phyloP scores from a whole-genome alignment of 2,329 filamentous ascomycete species.

The Colletotrichum caudatum region DNA sequence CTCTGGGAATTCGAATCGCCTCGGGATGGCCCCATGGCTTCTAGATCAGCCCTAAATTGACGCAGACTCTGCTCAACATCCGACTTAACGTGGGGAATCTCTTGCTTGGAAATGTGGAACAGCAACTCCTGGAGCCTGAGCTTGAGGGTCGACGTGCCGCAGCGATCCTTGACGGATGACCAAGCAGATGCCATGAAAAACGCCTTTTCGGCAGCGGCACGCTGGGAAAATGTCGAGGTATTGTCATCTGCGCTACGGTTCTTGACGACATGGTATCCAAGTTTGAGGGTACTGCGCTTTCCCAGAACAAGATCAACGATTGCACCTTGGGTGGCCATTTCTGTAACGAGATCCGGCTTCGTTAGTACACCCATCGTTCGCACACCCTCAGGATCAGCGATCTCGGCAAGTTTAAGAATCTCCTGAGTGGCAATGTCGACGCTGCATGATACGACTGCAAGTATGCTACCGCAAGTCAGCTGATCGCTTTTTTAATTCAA shows the following conservation, averaged over 20 bases:
- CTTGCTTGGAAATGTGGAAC: conserved; percentile 53
- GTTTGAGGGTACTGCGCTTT: conserved; percentile 55
- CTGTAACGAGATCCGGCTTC: conserved; percentile 68
- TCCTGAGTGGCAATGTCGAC: conserved; percentile 56
- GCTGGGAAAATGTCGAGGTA: conserved; percentile 48
- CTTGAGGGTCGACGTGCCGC: conserved; percentile 54
- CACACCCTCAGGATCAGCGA: conserved; percentile 53
- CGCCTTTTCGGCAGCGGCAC: conserved; percentile 49
- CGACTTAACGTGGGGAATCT: conserved; percentile 25
- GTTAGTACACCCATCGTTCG: conserved; percentile 65
- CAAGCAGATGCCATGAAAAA: conserved; percentile 56
- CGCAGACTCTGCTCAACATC: conserved; percentile 23
- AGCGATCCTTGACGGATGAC: conserved; percentile 49
- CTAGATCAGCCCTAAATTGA: conserved; percentile 38
- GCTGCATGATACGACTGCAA: conserved; percentile 58
- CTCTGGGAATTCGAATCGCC: conserved; percentile 49
- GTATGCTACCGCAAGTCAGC: conserved; percentile 47
- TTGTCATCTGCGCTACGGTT: conserved; percentile 60
- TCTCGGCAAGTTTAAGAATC: conserved; percentile 52
- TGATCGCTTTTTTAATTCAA: too few relatives aligned
- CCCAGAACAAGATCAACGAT: conserved; percentile 57
- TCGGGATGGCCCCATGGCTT: conserved; percentile 50
- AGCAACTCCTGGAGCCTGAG: conserved; percentile 53
- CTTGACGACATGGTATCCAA: conserved; percentile 63
- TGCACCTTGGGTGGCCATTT: conserved; percentile 52